These are phyloP conservation scores for Fagopyrum tataricum DNA, from an alignment of 148 eudicot genomes.

Conservation along the genomic window DNA sequence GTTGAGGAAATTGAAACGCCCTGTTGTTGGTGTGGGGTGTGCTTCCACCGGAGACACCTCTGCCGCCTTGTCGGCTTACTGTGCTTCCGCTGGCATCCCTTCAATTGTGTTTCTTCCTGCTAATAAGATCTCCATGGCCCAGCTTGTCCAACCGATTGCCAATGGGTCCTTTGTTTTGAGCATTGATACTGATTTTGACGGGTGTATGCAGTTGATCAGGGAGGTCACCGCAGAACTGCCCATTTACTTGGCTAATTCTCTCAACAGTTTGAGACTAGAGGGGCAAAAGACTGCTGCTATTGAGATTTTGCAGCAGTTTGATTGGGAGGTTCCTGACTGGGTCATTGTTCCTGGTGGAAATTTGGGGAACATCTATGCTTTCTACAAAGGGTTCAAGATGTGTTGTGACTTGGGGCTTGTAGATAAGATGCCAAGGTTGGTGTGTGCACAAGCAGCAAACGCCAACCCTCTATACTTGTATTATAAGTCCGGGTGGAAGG, in stretches of 20 bases:
- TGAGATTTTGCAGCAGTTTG: conserved; percentile 88
- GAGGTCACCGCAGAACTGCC: conserved; percentile 82
- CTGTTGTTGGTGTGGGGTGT: conserved; percentile 68
- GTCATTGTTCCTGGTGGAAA: conserved; percentile 91
- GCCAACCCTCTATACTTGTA: conserved; percentile 78
- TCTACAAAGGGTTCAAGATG: conserved; percentile 84
- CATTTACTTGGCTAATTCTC: conserved; percentile 71
- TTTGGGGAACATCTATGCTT: conserved; percentile 79
- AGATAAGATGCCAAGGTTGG: conserved; percentile 67
- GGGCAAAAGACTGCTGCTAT: conserved; percentile 76
- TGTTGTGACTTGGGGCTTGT: conserved; percentile 74
- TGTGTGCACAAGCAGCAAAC: conserved; percentile 90
- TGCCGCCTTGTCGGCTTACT: conserved; percentile 78
- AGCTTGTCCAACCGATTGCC: conserved; percentile 80
- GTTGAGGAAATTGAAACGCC: conserved; percentile 21
- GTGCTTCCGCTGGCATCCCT: conserved; percentile 86
- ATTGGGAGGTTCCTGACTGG: conserved; percentile 97
- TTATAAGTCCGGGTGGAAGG: conserved; percentile 68
- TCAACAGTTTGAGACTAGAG: conserved; percentile 71
- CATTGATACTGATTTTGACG: conserved; percentile 54
- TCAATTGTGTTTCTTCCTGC: conserved; percentile 74
- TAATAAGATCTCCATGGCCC: conserved; percentile 62
- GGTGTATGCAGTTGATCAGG: conserved; percentile 70
- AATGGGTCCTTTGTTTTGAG: conserved; percentile 60
- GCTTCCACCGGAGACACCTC: conserved; percentile 88